Evolutionary conservation across 768 basidiomycete genomes (phyloP), one percentile per base, ranked within the genome.

Genomic region (Krasilnikovozyma curviuscula): DNA sequence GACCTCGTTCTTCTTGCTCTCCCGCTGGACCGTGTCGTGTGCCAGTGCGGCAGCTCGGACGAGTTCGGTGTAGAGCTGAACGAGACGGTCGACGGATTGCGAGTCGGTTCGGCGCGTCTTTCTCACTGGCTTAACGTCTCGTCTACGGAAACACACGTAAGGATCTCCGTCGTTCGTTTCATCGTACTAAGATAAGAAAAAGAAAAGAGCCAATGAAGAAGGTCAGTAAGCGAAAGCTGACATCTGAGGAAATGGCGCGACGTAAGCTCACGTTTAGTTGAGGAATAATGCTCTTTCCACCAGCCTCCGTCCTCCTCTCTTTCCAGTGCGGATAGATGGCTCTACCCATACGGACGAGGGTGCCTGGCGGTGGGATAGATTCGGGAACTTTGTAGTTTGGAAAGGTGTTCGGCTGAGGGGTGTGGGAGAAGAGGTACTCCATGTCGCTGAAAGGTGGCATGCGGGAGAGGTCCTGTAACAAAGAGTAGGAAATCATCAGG

Each of bases 141-240:
- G 79, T 52, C 88, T 74, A 31, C 93, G 77, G 72, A 98, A 98
- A 66, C 93, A 98, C 38, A 95, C 81, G 54, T 95, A 97, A 0
- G 91, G 89, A 57, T 91, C 88, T 55, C 73, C 72, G 39, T 78
- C 78, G 62, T 93, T 86, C 18, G 80, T 73, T 66, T 95, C 89
- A 62, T 97, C 88, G 58, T 74, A 79, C 81, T 83, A 50, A 39
- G 49, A 38, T 50, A 53, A 21, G 48, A 19, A 19, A 34, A 38
- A 40, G 42, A 7, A 25, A 24, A n/a, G 10, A 1, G 1, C 12
- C 12, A 40, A 28, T 35, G 29, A 47, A 19, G 10, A 25, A 32
- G 28, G 10, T 12, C 4, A 27, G n/a, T 27, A 29, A 14, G 42
- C 41, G 24, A 25, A 18, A 21, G 39, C 12, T 40, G 21, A 40